Percentiles rank a stretch among this genome's conserved stretches.
phyloP scores from a whole-genome alignment of 768 basidiomycete species.

The Cyclocybe cylindracea region DNA sequence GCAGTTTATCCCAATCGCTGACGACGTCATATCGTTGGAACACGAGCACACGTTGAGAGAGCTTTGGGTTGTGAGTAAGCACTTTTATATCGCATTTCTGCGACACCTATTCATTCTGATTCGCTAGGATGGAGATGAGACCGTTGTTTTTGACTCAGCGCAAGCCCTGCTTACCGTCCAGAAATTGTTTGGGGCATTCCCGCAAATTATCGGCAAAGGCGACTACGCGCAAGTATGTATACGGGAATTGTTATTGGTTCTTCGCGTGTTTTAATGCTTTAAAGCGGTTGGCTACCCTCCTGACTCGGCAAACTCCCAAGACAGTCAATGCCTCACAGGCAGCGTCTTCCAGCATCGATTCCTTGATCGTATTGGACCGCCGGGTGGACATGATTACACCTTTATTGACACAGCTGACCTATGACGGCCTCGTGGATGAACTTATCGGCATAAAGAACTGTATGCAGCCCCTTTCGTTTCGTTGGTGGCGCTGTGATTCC shows the following conservation, averaged over 20 bases:
- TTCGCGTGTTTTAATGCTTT: not conserved
- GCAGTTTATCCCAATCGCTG: slow-evolving; percentile 91
- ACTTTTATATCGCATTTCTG: slow-evolving; percentile 1
- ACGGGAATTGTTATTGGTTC: slow-evolving; percentile 3
- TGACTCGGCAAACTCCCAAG: slow-evolving; percentile 60
- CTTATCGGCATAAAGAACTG: slow-evolving; percentile 88
- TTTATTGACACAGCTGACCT: slow-evolving; percentile 92
- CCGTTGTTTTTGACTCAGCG: slow-evolving; percentile 84
- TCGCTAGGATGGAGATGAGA: slow-evolving; percentile 88
- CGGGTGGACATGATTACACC: slow-evolving; percentile 95
- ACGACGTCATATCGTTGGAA: slow-evolving; percentile 92
- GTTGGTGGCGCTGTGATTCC: not conserved
- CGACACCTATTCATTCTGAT: slow-evolving; percentile 6
- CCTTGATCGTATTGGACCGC: slow-evolving; percentile 86
- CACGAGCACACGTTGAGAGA: slow-evolving; percentile 84
- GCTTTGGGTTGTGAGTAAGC: slow-evolving; percentile 78
- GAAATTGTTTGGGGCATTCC: slow-evolving; percentile 84
- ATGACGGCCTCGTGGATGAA: slow-evolving; percentile 95
- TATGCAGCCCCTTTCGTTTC: slow-evolving; percentile 36
- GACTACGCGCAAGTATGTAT: slow-evolving; percentile 73
- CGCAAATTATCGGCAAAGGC: slow-evolving; percentile 91
- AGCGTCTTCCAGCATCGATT: slow-evolving; percentile 71
- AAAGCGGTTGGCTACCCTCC: slow-evolving; percentile 75
- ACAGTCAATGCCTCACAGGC: slow-evolving; percentile 34
- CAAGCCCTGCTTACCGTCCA: slow-evolving; percentile 85